A percentile compares a stretch with the other conserved stretches of the same genome.
phyloP scores from a whole-genome alignment of 345 rosid genomes.

The Reutealis trisperma region DNA sequence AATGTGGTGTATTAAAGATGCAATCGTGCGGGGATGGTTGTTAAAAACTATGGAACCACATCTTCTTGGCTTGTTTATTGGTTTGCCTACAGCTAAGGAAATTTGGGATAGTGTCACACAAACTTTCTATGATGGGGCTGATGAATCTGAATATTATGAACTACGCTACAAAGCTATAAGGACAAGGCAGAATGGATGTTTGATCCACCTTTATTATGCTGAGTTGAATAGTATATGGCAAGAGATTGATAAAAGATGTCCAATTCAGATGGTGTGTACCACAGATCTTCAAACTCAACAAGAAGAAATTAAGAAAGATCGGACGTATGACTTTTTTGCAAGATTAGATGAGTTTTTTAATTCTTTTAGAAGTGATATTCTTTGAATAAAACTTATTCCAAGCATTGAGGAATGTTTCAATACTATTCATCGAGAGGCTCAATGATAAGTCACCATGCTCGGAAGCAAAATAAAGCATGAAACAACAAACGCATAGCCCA shows the following conservation, averaged over 20 bases:
- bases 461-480: background rate
- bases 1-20: background rate
- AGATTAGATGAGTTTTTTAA: background rate
- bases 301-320: background rate
- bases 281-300: background rate
- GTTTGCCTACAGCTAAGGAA: background rate
- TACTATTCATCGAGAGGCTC: background rate
- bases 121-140: background rate
- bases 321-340: background rate
- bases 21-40: background rate
- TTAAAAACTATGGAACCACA: background rate
- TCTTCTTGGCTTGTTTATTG: no score
- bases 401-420: no score
- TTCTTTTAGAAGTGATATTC: background rate
- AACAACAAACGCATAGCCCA: background rate
- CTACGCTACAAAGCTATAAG: background rate
- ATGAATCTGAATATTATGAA: no score
- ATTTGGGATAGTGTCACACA: background rate
- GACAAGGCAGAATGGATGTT: background rate
- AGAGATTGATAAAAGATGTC: background rate
- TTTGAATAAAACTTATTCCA: background rate
- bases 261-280: background rate
- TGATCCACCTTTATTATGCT: background rate
- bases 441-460: background rate
- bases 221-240: background rate